Base-by-base conservation (phyloP, 2,329 filamentous ascomycete species). In the Stagonosporopsis tanaceti region DNA sequence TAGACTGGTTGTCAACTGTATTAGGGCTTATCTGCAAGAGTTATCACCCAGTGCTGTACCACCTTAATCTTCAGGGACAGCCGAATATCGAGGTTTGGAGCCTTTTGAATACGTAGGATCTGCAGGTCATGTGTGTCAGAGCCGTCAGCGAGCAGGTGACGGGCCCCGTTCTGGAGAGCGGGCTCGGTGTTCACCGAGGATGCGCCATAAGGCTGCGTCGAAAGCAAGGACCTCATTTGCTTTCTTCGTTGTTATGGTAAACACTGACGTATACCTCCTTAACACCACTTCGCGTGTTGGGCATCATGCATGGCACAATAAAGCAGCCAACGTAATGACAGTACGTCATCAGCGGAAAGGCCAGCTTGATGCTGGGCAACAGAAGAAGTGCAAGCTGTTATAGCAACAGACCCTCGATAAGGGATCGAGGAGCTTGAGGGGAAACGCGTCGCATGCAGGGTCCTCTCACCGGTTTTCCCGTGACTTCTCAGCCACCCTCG, bases 381-480 rank as follows among this genome's bases (percentile, higher is more conserved):
- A 14, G 22, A 38, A 14, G 8, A 25, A 32, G n/a, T 5, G 34
- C 24, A 17, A 25, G 22, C 14, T 17, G 25, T 25, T n/a, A 7
- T 39, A 25, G 30, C 3, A 2, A 14, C 30, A 11, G 8, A 12
- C 12, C 9, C 30, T 25, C 20, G 9, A 32, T 35, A 6, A 22
- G 17, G 6, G 1, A 38, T 34, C 20, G 34, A 24, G 28, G 40
- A 52, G 41, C 39, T 14, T 39, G 7, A 42, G 37, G 17, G n/a
- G 37, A n/a, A 11, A 8, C 37, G 37, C 24, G 17, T n/a, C 30
- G 20, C 25, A 53, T 53, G 51, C 51, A 47, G 51, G 51, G 51
- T 35, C 51, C 28, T n/a, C 15, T 53, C 35, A 53, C 51, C 51
- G 42, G 44, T 47, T 27, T 35, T 34, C 27, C 25, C 25, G 50